Evolutionary conservation across 345 rosid genomes (phyloP).

Genomic region (Fremontodendron californicum): DNA sequence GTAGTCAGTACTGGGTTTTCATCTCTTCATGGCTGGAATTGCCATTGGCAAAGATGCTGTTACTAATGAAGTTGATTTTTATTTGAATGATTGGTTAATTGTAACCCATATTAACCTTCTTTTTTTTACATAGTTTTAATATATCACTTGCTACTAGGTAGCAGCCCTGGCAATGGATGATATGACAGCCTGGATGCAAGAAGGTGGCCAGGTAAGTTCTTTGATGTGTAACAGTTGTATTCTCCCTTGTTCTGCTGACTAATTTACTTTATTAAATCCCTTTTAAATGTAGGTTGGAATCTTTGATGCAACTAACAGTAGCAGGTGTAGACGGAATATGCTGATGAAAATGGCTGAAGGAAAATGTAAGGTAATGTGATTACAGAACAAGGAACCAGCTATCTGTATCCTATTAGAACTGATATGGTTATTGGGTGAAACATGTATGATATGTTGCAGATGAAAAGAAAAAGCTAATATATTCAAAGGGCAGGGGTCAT

Average conservation of each 20-base stretch:
- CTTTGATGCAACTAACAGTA: conserved; percentile 98
- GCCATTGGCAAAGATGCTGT: neutral
- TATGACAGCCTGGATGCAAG: conserved; percentile 99
- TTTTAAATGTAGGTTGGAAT: conserved; percentile 74
- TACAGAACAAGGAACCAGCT: neutral
- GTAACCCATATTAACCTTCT: conserved; percentile 49
- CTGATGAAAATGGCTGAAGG: conserved; percentile 99
- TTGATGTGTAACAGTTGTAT: conserved; percentile 6
- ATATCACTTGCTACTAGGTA: conserved; percentile 85
- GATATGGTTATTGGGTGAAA: conserved; percentile 13
- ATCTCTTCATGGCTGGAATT: neutral
- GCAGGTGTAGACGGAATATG: conserved; percentile 81
- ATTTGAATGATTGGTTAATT: conserved; percentile 27
- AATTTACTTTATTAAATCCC: conserved; percentile 20
- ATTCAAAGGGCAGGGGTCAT: neutral
- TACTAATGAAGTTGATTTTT: conserved; percentile 7
- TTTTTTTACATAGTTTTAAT: conserved; percentile 76
- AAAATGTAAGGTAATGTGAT: conserved; percentile 79
- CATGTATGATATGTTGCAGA: neutral
- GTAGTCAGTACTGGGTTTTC: neutral
- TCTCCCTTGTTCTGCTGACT: conserved; percentile 12
- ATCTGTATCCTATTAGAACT: conserved; percentile 1
- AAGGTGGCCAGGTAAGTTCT: conserved; percentile 91
- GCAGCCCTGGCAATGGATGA: conserved; percentile 99
- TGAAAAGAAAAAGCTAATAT: neutral